Evolutionary conservation across 192 early-diverging fungal genomes (phyloP).

Genomic region (Gryganskiella cystojenkinii): DNA sequence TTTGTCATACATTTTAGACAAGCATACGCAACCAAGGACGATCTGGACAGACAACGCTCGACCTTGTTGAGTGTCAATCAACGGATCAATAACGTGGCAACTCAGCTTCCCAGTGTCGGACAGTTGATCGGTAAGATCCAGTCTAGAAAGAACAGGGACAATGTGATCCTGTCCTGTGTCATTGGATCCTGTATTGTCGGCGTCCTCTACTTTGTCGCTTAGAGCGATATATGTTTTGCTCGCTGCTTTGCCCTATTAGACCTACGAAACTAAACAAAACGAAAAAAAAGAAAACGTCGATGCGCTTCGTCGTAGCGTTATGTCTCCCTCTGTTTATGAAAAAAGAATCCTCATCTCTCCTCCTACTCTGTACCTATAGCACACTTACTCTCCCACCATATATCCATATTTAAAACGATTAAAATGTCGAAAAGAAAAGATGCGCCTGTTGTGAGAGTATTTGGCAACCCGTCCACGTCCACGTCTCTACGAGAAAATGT

Average conservation of each 20-base stretch:
- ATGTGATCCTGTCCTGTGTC: slow-evolving; percentile 77
- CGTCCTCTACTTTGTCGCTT: slow-evolving; percentile 36
- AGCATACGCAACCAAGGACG: slow-evolving; percentile 77
- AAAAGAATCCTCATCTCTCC: not conserved
- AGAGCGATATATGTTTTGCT: slow-evolving; percentile 18
- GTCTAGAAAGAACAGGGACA: slow-evolving; percentile 72
- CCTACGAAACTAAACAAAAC: not conserved
- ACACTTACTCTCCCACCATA: not conserved
- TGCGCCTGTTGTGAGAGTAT: too few species aligned
- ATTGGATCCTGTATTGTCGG: slow-evolving; percentile 68
- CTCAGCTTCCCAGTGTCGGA: slow-evolving; percentile 76
- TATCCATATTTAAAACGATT: not conserved
- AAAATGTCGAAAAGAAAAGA: too few species aligned
- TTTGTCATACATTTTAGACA: slow-evolving; percentile 60
- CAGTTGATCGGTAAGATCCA: slow-evolving; percentile 77
- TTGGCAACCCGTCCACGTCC: too few species aligned
- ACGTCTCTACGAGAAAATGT: too few species aligned
- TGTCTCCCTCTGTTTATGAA: too few species aligned
- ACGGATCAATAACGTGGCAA: slow-evolving; percentile 64
- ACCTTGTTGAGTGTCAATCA: slow-evolving; percentile 65
- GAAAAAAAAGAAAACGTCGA: too few species aligned
- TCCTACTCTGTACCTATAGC: not conserved
- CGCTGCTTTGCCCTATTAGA: not conserved
- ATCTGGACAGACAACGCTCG: slow-evolving; percentile 69
- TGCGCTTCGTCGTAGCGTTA: too few species aligned